Percentiles rank a stretch among this genome's conserved stretches.
Conservation (phyloP, 768 basidiomycete genomes). For the Mycena indigotica region DNA sequence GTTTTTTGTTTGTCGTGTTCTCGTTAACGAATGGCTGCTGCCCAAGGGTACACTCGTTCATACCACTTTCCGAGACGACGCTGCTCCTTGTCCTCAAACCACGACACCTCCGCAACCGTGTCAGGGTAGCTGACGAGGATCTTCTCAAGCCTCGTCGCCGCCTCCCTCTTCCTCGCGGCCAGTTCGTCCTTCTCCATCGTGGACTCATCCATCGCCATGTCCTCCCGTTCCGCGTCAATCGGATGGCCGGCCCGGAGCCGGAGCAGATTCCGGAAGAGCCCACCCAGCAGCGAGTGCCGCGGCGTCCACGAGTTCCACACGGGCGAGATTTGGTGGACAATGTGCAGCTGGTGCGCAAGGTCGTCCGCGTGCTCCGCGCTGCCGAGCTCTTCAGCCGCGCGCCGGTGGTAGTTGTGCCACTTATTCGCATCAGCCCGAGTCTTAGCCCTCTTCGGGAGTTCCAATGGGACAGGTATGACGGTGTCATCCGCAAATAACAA, state of each 20-base stretch:
- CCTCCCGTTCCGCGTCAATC: conserved; percentile 38
- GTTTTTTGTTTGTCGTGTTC: too few species aligned
- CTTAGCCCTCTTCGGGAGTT: conserved; percentile 11
- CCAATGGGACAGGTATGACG: conserved; percentile 18
- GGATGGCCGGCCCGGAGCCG: conserved; percentile 54
- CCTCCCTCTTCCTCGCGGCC: conserved; percentile 23
- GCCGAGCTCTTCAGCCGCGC: conserved; percentile 8
- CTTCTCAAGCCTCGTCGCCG: conserved; percentile 43
- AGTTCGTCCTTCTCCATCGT: conserved; percentile 23
- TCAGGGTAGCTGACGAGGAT: conserved; percentile 57
- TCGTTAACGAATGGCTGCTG: neutral
- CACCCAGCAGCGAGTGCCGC: conserved; percentile 50
- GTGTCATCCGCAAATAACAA: conserved; percentile 39
- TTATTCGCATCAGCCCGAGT: conserved; percentile 18
- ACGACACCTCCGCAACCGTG: conserved; percentile 33
- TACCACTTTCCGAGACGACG: conserved; percentile 18
- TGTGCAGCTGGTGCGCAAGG: conserved; percentile 58
- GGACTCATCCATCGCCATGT: conserved; percentile 25
- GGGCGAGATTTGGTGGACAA: conserved; percentile 66
- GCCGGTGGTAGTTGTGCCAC: conserved; percentile 19
- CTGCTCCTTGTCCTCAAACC: conserved; percentile 19
- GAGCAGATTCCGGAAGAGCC: conserved; percentile 48
- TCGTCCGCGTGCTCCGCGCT: conserved; percentile 37
- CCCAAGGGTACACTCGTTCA: conserved; percentile 17
- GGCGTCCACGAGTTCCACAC: conserved; percentile 68